phyloP scores from a whole-genome alignment of 176 grass and related monocot species.

The Lolium perenne region DNA sequence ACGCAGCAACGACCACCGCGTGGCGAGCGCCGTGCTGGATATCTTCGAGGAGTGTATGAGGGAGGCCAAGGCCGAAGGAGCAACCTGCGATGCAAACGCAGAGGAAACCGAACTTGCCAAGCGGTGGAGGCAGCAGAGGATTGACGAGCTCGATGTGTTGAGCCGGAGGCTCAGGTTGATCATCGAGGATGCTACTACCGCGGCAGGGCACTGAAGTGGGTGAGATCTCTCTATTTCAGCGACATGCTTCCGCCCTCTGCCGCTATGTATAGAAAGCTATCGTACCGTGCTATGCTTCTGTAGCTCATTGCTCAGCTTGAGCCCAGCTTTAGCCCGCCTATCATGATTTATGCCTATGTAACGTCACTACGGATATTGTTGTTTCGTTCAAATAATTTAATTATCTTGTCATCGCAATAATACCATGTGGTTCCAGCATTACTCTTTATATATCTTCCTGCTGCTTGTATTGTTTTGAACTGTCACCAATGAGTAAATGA shows the following conservation, averaged over 20 bases:
- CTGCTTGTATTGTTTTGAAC: slow-evolving; percentile 12
- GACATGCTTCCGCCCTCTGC: slow-evolving; percentile 30
- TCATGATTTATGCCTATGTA: slow-evolving; percentile 49
- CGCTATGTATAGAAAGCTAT: slow-evolving; percentile 52
- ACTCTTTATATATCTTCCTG: not conserved
- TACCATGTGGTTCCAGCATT: slow-evolving; percentile 42
- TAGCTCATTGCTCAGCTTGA: slow-evolving; percentile 38
- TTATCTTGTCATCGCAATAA: slow-evolving; percentile 37
- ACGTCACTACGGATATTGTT: slow-evolving; percentile 35
- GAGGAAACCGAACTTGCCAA: slow-evolving; percentile 51
- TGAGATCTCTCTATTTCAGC: slow-evolving; percentile 25
- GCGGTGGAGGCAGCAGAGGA: slow-evolving; percentile 72
- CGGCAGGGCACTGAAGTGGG: slow-evolving; percentile 32
- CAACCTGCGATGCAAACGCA: not conserved
- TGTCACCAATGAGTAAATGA: not conserved
- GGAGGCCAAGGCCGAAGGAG: slow-evolving; percentile 49
- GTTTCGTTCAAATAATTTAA: slow-evolving; percentile 57
- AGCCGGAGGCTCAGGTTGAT: slow-evolving; percentile 68
- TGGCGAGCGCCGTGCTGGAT: slow-evolving; percentile 64
- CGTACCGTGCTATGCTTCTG: slow-evolving; percentile 53
- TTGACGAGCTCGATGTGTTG: slow-evolving; percentile 72
- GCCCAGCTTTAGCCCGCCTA: slow-evolving; percentile 36
- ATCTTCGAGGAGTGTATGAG: slow-evolving; percentile 79
- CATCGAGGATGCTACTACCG: slow-evolving; percentile 53
- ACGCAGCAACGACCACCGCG: slow-evolving; percentile 33